These are phyloP conservation scores for Ananas comosus DNA, from an alignment of 176 grass and related monocot genomes.

Conservation along the genomic window DNA sequence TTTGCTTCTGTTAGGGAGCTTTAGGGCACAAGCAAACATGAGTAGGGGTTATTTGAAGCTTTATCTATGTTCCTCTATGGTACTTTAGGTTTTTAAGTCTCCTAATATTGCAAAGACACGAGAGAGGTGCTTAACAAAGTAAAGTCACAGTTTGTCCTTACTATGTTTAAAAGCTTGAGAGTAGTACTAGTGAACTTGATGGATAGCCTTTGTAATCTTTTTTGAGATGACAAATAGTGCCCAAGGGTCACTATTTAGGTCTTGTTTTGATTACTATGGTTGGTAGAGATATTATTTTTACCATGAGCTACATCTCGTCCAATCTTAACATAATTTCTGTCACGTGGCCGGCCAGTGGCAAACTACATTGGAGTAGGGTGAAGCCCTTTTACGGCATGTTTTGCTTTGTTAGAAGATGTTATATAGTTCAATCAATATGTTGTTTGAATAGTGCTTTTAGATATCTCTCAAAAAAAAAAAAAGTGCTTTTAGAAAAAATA, in stretches of 20 bases:
- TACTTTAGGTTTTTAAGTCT: conserved; percentile 22
- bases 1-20: conserved; percentile 37
- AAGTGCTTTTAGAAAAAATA: too few species aligned
- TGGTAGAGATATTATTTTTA: too few species aligned
- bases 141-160: neutral
- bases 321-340: too few species aligned
- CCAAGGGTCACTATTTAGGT: neutral
- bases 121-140: neutral
- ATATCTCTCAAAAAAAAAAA: too few species aligned
- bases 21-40: conserved; percentile 55
- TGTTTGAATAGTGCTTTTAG: too few species aligned
- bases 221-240: neutral
- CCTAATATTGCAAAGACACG: conserved; percentile 14
- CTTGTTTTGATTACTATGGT: too few species aligned
- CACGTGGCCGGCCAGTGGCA: too few species aligned
- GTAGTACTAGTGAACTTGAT: neutral
- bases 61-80: conserved; percentile 24
- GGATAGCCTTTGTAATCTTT: neutral
- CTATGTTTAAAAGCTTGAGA: neutral
- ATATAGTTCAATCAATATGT: too few species aligned
- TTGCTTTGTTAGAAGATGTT: too few species aligned
- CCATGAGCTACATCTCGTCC: too few species aligned
- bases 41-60: conserved; percentile 33
- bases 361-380: too few species aligned
- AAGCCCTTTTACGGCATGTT: too few species aligned